Evolutionary conservation across 2,329 filamentous ascomycete species (phyloP), one percentile per base, ranked within the genome.

Genomic region (Proliferodiscus dingleyae): DNA sequence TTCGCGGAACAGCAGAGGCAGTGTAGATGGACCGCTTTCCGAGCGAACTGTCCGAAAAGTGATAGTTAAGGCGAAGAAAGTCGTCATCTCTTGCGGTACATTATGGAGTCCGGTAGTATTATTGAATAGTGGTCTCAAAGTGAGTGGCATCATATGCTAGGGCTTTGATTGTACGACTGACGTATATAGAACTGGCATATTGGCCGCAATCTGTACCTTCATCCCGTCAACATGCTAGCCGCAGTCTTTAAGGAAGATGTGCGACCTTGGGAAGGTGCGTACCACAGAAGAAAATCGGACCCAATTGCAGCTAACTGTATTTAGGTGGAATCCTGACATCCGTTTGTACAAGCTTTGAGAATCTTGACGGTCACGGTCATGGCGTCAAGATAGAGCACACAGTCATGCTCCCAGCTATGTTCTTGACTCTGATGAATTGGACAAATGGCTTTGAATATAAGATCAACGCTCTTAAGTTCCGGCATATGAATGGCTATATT

Each of bases 311-410:
- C 41, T 51, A 26, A 49, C 39, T 11, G 2, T n/a, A 26, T 45
- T 18, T 19, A 64, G 73, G 71, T 13, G 77, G 81, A 2, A 90
- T 90, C 56, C 78, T 96, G 47, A 96, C 90, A 0, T 78, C 80
- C 3, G 82, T 90, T 15, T 83, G 87, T 52, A 79, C 75, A 34
- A 81, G 86, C 43, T 88, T 90, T 56, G 86, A 94, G 53, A 85
- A 96, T 56, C 72, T 90, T 0, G 89, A 95, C 62, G 78, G 79
- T 5, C 73, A 81, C 33, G 88, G 89, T 46, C 88, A 96, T 58
- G 91, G 91, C 30, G 74, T 76, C 39, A 95, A 94, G 64, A 71
- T 96, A 22, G 89, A 96, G 70, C 73, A 81, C 8, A 79, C 79
- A 1, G 78, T 77, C 58, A 90, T 93, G 85, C 55, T 81, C 60